A percentile compares a stretch with the other conserved stretches of the same genome.
Conservation (phyloP, 2,329 filamentous ascomycete species). For the Sphaerulina vaccinii region DNA sequence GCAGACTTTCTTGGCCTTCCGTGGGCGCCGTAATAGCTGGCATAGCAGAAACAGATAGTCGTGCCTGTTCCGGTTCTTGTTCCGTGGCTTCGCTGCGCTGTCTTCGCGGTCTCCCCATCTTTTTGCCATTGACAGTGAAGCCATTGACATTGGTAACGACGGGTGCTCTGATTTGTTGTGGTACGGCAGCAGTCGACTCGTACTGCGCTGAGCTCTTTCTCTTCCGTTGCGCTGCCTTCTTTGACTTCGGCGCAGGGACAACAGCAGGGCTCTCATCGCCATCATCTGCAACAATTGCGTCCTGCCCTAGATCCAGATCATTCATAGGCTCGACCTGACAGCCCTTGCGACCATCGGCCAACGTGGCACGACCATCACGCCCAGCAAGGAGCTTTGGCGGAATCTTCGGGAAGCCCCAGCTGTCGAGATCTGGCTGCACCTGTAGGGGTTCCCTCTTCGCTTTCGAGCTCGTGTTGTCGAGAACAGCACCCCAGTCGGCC, state of each 20-base stretch:
- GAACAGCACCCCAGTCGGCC: constrained; percentile 56
- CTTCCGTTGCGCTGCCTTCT: background rate
- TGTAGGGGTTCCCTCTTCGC: constrained; percentile 29
- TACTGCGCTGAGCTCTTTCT: background rate
- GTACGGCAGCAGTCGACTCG: background rate
- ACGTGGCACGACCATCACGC: constrained; percentile 44
- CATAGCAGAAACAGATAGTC: background rate
- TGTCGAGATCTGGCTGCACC: constrained; percentile 40
- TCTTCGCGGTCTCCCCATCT: constrained; percentile 3
- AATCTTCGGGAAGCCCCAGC: constrained; percentile 49
- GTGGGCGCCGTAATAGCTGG: no score
- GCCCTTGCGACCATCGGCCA: constrained; percentile 35
- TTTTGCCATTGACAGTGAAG: constrained; percentile 3
- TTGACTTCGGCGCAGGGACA: constrained; percentile 2
- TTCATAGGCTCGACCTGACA: constrained; percentile 11
- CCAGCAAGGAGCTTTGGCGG: constrained; percentile 38
- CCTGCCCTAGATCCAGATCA: constrained; percentile 30
- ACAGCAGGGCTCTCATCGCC: background rate
- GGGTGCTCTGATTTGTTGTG: background rate
- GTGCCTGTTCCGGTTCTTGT: no score
- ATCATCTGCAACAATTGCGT: constrained; percentile 15
- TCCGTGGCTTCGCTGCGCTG: background rate
- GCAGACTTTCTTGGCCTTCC: no score
- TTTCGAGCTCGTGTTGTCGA: constrained; percentile 30
- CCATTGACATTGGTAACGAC: no score